Conservation (phyloP, 148 eudicot genomes). For the Amaranthus hypochondriacus region DNA sequence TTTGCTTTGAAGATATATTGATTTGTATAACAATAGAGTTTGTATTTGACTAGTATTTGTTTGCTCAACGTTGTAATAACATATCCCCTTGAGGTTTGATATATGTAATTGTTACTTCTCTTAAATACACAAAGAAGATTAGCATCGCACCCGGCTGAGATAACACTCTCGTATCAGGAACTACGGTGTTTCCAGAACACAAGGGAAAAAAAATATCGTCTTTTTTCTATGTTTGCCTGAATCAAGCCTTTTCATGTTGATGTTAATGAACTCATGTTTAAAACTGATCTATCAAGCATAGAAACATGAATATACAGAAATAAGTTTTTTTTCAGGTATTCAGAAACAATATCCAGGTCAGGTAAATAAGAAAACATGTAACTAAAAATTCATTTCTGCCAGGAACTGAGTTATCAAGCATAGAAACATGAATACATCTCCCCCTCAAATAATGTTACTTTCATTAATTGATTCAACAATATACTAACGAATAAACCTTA, state of each 20-base stretch:
- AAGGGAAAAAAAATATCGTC: no score
- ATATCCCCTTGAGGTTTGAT: not conserved
- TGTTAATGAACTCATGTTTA: slow-evolving; percentile 46
- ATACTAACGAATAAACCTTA: no score
- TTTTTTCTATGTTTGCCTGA: slow-evolving; percentile 17
- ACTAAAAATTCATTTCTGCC: not conserved
- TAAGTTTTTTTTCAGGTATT: not conserved
- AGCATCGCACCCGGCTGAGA: no score
- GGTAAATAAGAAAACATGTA: not conserved
- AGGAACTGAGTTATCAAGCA: no score
- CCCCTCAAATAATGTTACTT: slow-evolving; percentile 27
- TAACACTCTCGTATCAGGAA: no score
- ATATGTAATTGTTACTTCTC: no score
- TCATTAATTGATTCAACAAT: slow-evolving; percentile 6
- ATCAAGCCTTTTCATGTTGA: slow-evolving; percentile 27
- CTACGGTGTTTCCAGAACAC: slow-evolving; percentile 34
- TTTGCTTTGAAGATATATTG: not conserved
- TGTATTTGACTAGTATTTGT: not conserved
- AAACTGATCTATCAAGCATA: slow-evolving; percentile 40
- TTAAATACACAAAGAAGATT: no score
- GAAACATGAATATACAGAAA: slow-evolving; percentile 32
- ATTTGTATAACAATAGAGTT: slow-evolving; percentile 1
- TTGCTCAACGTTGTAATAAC: not conserved
- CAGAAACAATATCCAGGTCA: not conserved
- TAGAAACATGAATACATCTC: no score